Conservation (phyloP, 176 grass and related monocot species). For the Aegilops bicornis region DNA sequence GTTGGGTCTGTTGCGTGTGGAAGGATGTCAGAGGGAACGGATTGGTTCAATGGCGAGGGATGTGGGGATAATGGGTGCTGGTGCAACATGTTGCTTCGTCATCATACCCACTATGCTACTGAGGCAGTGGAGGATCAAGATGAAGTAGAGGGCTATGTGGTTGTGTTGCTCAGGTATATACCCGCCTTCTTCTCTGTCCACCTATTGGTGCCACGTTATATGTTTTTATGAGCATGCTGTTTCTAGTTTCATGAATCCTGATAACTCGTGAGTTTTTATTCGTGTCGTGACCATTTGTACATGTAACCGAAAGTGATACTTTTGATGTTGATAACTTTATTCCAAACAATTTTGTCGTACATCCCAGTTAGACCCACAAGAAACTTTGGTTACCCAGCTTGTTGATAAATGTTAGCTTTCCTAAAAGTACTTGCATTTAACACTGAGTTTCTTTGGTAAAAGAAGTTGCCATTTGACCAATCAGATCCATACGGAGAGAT, state of each 20-base stretch:
- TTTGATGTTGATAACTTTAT: background rate
- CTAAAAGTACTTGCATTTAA: background rate
- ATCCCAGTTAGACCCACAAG: background rate
- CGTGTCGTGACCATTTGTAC: background rate
- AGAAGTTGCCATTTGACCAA: background rate
- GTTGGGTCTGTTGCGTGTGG: background rate
- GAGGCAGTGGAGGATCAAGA: background rate
- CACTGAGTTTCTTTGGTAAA: background rate
- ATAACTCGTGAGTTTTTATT: background rate
- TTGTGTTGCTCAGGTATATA: background rate
- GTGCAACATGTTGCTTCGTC: background rate
- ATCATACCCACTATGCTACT: background rate
- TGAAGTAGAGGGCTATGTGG: background rate
- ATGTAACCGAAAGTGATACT: background rate
- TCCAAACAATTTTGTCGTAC: background rate
- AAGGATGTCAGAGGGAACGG: background rate
- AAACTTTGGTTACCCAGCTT: background rate
- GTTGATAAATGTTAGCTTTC: background rate
- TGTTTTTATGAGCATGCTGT: background rate
- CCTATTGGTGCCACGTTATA: background rate
- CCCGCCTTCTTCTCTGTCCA: background rate
- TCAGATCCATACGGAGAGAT: background rate
- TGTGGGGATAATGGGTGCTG: background rate
- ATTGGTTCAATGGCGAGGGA: background rate
- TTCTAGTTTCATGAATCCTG: background rate